Conservation (phyloP, 1,284 basidiomycete genomes). For the Trichosporon coremiiforme region DNA sequence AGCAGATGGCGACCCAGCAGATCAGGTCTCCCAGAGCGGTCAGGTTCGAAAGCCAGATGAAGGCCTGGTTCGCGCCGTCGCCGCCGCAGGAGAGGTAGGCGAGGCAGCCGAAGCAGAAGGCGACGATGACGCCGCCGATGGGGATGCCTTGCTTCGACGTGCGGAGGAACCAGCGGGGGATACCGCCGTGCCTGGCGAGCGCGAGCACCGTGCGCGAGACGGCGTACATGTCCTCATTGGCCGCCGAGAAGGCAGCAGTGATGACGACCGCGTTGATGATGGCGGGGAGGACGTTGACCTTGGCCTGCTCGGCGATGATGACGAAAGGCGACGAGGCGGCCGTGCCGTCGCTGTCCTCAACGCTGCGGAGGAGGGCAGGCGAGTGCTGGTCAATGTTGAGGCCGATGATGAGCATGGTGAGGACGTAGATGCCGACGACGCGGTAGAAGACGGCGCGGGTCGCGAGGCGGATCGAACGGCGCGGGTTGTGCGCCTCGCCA, state of each 20-base stretch:
- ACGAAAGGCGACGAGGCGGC: constrained; percentile 79
- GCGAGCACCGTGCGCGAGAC: constrained; percentile 59
- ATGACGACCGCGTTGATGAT: constrained; percentile 67
- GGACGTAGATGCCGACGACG: constrained; percentile 66
- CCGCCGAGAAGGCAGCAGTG: constrained; percentile 62
- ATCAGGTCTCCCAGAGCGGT: constrained; percentile 58
- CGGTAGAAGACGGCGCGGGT: constrained; percentile 70
- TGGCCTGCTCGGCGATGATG: constrained; percentile 66
- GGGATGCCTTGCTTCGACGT: constrained; percentile 69
- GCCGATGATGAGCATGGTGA: constrained; percentile 27
- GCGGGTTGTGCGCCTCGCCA: constrained; percentile 63
- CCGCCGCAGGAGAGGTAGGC: constrained; percentile 61
- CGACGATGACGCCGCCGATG: constrained; percentile 62
- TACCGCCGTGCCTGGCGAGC: constrained; percentile 64
- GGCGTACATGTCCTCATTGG: constrained; percentile 60
- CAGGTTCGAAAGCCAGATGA: constrained; percentile 73
- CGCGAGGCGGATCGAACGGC: constrained; percentile 70
- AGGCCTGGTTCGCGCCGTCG: constrained; percentile 65
- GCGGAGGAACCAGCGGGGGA: constrained; percentile 61
- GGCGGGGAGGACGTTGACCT: constrained; percentile 71
- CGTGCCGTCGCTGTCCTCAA: constrained; percentile 46
- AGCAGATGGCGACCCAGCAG: constrained; percentile 76
- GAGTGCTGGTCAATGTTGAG: constrained; percentile 56
- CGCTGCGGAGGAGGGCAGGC: constrained; percentile 50
- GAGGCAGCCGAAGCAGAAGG: constrained; percentile 64